Evolutionary conservation across 2,329 filamentous ascomycete genomes (phyloP), one percentile per base, ranked within the genome.

Genomic region (Aspergillus flavus): DNA sequence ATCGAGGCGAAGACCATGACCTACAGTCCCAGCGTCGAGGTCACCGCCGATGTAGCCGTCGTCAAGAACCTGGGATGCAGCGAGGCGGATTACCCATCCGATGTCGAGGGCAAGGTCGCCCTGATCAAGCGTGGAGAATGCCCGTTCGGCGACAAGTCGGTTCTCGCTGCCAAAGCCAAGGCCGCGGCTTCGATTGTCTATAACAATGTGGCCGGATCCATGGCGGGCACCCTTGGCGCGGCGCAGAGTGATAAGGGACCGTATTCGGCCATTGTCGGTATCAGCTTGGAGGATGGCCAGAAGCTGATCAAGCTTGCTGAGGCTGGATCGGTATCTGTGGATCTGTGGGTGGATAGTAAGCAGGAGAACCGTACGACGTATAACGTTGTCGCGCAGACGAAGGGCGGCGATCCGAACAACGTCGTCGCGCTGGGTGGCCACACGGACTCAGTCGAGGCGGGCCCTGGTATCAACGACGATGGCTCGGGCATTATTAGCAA

Each of bases 381-480:
- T 74, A 89, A 89, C 68, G 81, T 90, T 46, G 83, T 89, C 64
- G 88, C 87, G 6, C 84, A 87, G 68, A 86, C 86, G 12, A 84
- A 82, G 64, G 77, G 75, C 16, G 87, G 87, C 50, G 84, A 89
- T 72, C 82, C 84, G 21, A 76, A 86, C 66, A 87, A 89, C 70
- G 80, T 85, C 39, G 79, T 89, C 54, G 82, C 86, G 57, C 75
- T 89, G 16, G 86, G 87, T 48, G 86, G 83, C 3, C 87, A 90
- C 75, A 84, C 83, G 21, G 87, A 90, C 76, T 86, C 84, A 7
- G 87, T 89, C 23, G 80, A 81, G 32, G 83, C 81, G 3, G 87
- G 87, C 0, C 87, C 87, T 1, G 91, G 91, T 23, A 92, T 93
- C 82, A 93, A 93, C 75, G 91, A 93, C 69, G 89, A 93, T 71